A percentile compares a stretch with the other conserved stretches of the same genome.
Evolutionary conservation across 1,284 basidiomycete species (phyloP).

Genomic region (Microbotryum silenes-acaulis): DNA sequence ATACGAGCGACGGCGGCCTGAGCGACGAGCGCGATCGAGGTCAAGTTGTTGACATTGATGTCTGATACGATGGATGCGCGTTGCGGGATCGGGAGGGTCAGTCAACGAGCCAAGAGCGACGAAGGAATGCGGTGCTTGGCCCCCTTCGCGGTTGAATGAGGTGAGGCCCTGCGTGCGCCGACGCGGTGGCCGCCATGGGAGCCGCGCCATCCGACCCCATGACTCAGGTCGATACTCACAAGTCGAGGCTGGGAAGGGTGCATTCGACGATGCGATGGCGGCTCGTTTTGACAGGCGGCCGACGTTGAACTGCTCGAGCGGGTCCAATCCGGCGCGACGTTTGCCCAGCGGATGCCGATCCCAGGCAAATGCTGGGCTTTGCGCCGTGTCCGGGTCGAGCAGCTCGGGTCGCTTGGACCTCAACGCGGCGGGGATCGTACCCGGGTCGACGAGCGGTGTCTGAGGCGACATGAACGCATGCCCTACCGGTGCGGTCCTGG

Average conservation of each 20-base stretch:
- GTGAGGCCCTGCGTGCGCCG: slow-evolving; percentile 2
- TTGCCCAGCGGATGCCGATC: slow-evolving; percentile 15
- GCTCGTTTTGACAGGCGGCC: background rate
- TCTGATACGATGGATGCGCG: background rate
- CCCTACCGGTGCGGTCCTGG: background rate
- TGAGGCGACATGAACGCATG: slow-evolving; percentile 5
- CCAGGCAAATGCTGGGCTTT: slow-evolving; percentile 12
- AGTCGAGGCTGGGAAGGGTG: slow-evolving; percentile 7
- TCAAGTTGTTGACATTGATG: slow-evolving; percentile 26
- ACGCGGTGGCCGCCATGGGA: background rate
- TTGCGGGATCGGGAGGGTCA: no score
- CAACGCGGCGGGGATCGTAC: background rate
- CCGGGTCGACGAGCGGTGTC: background rate
- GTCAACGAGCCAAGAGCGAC: no score
- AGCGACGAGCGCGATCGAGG: slow-evolving; percentile 16
- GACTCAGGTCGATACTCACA: background rate
- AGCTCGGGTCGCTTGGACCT: background rate
- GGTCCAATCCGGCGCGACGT: background rate
- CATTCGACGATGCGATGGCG: slow-evolving; percentile 4
- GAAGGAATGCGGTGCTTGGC: background rate
- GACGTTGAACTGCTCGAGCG: background rate
- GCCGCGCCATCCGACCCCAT: background rate
- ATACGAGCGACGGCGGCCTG: slow-evolving; percentile 23
- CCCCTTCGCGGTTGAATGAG: background rate
- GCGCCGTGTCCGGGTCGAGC: background rate